Base-by-base conservation (phyloP, 306 rosid genomes). In the Medicago arabica region DNA sequence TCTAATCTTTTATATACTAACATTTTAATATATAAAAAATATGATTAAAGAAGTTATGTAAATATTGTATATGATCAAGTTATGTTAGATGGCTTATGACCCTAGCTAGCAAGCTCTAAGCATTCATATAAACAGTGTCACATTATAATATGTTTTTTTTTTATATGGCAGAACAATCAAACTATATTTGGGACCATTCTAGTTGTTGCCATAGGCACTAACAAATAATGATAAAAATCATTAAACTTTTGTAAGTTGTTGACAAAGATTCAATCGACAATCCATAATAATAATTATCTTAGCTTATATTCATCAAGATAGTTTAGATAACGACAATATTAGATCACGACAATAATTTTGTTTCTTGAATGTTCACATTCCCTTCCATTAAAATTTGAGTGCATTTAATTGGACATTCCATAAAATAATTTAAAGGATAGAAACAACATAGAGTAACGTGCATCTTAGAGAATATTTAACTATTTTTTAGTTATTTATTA, bases 151-250 rank as follows among this genome's bases (percentile, higher is more conserved):
- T 15, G 18, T 15, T 5, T 23, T 49, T 49, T 15, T 47, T 6
- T 43, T 43, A 43, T 43, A 43, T 11, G 13, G 75, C 71, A 18
- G 28, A 65, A 73, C 86, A 81, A 84, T 86, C 77, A 71, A 71
- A 11, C 81, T 79, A 47, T 53, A 43, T 73, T 69, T 60, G 73
- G 84, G 87, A 86, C 82, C 85, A 77, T 79, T 70, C 25, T 53
- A 59, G 84, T 69, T 80, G 85, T 85, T 90, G 96, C 82, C 69
- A 4, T 25, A n/a, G 83, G 87, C 96, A 90, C 96, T 81, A 53
- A 44, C 58, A 61, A 74, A 23, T 63, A 55, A 64, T 75, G 78
- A 64, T 65, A 81, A 67, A 43, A 59, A 39, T 46, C 74, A 77
- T 12, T 47, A 19, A 61, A 69, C 78, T 65, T 77, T 75, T 46